Evolutionary conservation across 306 rosid genomes (phyloP), one percentile per base, ranked within the genome.

Genomic region (Urtica urens): DNA sequence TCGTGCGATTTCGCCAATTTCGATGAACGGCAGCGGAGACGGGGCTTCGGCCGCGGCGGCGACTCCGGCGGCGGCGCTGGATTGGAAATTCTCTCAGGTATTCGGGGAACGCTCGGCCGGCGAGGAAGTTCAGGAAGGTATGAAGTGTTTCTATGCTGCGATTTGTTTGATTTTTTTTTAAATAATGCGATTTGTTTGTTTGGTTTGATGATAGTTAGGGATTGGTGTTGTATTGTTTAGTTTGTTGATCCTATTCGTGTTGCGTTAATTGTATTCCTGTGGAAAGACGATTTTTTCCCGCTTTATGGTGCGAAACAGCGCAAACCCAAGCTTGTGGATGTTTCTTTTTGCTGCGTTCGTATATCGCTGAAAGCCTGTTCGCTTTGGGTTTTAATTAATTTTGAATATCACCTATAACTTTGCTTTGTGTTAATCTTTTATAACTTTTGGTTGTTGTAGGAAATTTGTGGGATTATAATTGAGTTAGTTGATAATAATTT

Each of bases 51-150:
- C 39, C 7, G 5, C 28, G 35, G 58, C 54, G 29, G 29, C 64
- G 59, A 53, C 59, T 25, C 44, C 58, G 41, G 51, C 45, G 31
- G 65, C 29, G 69, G 55, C 64, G 58, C 76, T 72, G 14, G 82
- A 76, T 21, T 72, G 82, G 82, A 72, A 68, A 20, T 76, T 76
- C 45, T 60, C 83, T 1, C 79, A 76, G 68, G 83, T 76, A 1
- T 76, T 76, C 34, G 83, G 83, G 6, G 82, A 76, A 53, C 73
- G 82, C 49, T 27, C 82, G 29, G 82, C 82, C 8, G 82, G 76
- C 21, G 82, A 76, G 55, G 78, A 76, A 42, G 82, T 76, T 60
- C 82, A 76, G 76, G 82, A 76, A 63, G 82, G 82, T 76, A 61
- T 4, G 45, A 3, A 16, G 33, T 44, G 20, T 14, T 18, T 44